Evolutionary conservation across 2,329 filamentous ascomycete genomes (phyloP).

Genomic region (Aspergillus sp.): DNA sequence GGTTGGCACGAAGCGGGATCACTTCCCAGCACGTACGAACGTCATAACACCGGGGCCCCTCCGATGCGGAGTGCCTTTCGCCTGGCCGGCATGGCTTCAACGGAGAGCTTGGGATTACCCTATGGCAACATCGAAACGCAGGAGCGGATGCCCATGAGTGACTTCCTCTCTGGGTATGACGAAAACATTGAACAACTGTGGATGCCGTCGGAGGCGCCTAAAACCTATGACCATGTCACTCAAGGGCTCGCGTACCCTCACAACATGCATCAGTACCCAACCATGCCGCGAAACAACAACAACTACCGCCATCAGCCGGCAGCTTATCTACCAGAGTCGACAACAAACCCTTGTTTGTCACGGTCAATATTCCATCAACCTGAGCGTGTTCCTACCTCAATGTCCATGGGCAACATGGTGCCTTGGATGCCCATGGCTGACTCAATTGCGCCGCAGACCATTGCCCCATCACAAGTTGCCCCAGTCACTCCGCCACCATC

Average conservation of each 20-base stretch:
- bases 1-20: slow-evolving; percentile 34
- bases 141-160: slow-evolving; percentile 35
- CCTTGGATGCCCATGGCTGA: slow-evolving; percentile 36
- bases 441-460: slow-evolving; percentile 36
- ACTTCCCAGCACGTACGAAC: slow-evolving; percentile 29
- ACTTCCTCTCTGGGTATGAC: slow-evolving; percentile 39
- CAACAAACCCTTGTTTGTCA: slow-evolving; percentile 40
- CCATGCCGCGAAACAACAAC: slow-evolving; percentile 30
- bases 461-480: slow-evolving; percentile 35
- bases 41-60: slow-evolving; percentile 26
- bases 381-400: slow-evolving; percentile 34
- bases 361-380: slow-evolving; percentile 39
- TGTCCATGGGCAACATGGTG: slow-evolving; percentile 39
- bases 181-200: slow-evolving; percentile 40
- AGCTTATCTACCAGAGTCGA: slow-evolving; percentile 38
- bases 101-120: slow-evolving; percentile 32
- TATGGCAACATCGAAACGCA: slow-evolving; percentile 35
- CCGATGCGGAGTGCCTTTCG: slow-evolving; percentile 37
- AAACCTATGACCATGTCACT: slow-evolving; percentile 33
- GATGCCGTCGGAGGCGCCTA: slow-evolving; percentile 36
- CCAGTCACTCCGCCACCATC: slow-evolving; percentile 40
- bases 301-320: slow-evolving; percentile 33
- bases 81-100: slow-evolving; percentile 34
- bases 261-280: slow-evolving; percentile 35
- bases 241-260: slow-evolving; percentile 33